Conservation (phyloP, 345 rosid genomes). For the Trapa bicornis region DNA sequence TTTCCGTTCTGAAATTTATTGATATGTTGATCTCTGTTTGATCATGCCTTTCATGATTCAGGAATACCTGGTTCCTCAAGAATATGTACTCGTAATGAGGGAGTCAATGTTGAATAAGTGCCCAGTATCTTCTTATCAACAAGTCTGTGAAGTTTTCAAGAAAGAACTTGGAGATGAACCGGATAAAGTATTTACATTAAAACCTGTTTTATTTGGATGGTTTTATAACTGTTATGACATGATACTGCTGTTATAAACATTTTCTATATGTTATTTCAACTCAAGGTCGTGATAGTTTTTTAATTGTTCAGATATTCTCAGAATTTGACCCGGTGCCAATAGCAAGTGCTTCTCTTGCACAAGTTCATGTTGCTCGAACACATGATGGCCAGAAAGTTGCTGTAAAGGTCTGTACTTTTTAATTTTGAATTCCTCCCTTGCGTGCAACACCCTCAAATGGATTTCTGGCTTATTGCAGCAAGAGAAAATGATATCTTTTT, state of each 20-base stretch:
- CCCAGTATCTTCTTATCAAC: conserved; percentile 86
- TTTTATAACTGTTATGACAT: not conserved
- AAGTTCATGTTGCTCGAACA: conserved; percentile 88
- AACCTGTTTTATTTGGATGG: not conserved
- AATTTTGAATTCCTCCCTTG: not conserved
- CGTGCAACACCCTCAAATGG: not conserved
- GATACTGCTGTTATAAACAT: not conserved
- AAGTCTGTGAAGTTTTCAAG: conserved; percentile 81
- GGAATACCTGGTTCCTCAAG: conserved; percentile 86
- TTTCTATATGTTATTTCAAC: not conserved
- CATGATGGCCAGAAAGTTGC: conserved; percentile 72
- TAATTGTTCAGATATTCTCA: conserved; percentile 35
- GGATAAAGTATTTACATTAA: conserved; percentile 44
- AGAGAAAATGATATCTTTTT: not conserved
- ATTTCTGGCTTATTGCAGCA: not conserved
- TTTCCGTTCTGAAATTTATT: not conserved
- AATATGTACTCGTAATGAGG: conserved; percentile 75
- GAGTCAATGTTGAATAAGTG: conserved; percentile 87
- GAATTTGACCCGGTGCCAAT: conserved; percentile 87
- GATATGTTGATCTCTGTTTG: not conserved
- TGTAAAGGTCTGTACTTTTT: conserved; percentile 49
- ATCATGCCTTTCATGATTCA: conserved; percentile 14
- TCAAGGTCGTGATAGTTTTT: not conserved
- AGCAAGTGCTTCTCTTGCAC: conserved; percentile 98
- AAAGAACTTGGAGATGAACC: conserved; percentile 82